Conservation (phyloP, 371 early-diverging fungal genomes). For the Syncephalastrum sp. region DNA sequence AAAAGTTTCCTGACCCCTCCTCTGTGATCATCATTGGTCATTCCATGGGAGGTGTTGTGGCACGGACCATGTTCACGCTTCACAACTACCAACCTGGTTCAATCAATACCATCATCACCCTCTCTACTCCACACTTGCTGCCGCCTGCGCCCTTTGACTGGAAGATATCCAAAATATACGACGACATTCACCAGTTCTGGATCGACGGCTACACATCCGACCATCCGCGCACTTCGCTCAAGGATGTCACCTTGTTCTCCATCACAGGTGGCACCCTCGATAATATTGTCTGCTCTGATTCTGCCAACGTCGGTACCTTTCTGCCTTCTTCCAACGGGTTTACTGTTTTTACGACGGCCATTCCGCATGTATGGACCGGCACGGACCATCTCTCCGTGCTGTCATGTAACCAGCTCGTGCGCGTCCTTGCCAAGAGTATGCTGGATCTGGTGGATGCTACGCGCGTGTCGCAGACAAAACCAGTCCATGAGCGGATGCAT, state of each 20-base stretch:
- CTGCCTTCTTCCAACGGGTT: conserved; percentile 72
- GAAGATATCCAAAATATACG: conserved; percentile 76
- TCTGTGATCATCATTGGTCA: conserved; percentile 88
- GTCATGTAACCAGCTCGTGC: conserved; percentile 91
- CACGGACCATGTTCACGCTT: conserved; percentile 71
- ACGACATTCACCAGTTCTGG: conserved; percentile 76
- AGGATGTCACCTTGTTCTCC: conserved; percentile 78
- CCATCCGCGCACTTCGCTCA: conserved; percentile 16
- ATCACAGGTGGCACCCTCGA: conserved; percentile 93
- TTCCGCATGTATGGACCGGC: conserved; percentile 88
- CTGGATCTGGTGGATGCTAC: conserved; percentile 70
- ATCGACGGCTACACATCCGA: conserved; percentile 34
- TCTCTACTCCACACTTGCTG: conserved; percentile 87
- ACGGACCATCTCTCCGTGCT: conserved; percentile 88
- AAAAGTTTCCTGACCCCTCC: conserved; percentile 40
- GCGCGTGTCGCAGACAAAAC: conserved; percentile 63
- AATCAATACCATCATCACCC: conserved; percentile 80
- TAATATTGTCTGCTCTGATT: conserved; percentile 77
- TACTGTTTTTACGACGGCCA: conserved; percentile 74
- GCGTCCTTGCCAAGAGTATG: conserved; percentile 57
- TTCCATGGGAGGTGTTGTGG: conserved; percentile 96
- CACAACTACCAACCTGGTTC: conserved; percentile 63
- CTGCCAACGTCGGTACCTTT: conserved; percentile 74
- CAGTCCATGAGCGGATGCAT: conserved; percentile 61
- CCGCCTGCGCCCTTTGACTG: conserved; percentile 85